Percentiles rank a stretch among this genome's conserved stretches.
Conservation (phyloP, 139 green algal species). For the Deuterostichococcus epilithicus region DNA sequence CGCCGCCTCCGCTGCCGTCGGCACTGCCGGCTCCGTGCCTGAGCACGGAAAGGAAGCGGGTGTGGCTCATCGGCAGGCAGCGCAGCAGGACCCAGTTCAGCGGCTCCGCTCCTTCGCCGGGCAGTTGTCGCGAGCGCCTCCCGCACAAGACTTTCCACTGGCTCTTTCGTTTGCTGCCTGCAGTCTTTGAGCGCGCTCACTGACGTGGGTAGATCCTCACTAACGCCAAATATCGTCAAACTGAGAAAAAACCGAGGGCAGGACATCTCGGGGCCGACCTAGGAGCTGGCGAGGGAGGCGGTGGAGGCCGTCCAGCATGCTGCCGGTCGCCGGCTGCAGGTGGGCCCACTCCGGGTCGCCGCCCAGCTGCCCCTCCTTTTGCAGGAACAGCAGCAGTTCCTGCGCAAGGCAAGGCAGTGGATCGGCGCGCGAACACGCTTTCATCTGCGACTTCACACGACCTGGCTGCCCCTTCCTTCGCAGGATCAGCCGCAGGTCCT, state of each 20-base stretch:
- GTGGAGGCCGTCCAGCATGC: slow-evolving; percentile 69
- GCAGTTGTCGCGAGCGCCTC: too few relatives aligned
- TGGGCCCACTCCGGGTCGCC: slow-evolving; percentile 48
- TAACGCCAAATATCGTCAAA: too few relatives aligned
- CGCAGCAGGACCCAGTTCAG: background rate
- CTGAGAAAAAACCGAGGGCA: too few relatives aligned
- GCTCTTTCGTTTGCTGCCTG: too few relatives aligned
- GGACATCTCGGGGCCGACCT: slow-evolving; percentile 29
- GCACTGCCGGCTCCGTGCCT: slow-evolving; percentile 48
- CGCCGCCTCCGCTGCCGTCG: slow-evolving; percentile 58
- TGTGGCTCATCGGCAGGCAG: background rate
- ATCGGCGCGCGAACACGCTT: too few relatives aligned
- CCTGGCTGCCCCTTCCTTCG: too few relatives aligned
- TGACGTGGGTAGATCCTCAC: too few relatives aligned
- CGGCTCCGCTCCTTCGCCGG: background rate
- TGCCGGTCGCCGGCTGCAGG: slow-evolving; percentile 47
- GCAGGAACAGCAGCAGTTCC: slow-evolving; percentile 83
- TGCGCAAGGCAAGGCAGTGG: slow-evolving; percentile 13
- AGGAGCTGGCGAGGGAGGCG: slow-evolving; percentile 72
- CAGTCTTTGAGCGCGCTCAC: too few relatives aligned
- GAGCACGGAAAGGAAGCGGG: background rate
- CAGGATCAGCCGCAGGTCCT: too few relatives aligned
- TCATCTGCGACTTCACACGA: too few relatives aligned
- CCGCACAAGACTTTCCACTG: too few relatives aligned
- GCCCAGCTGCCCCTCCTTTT: slow-evolving; percentile 64